Evolutionary conservation across 495 filamentous ascomycete genomes (phyloP), one percentile per base, ranked within the genome.

Genomic region (Baudoinia panamericana): DNA sequence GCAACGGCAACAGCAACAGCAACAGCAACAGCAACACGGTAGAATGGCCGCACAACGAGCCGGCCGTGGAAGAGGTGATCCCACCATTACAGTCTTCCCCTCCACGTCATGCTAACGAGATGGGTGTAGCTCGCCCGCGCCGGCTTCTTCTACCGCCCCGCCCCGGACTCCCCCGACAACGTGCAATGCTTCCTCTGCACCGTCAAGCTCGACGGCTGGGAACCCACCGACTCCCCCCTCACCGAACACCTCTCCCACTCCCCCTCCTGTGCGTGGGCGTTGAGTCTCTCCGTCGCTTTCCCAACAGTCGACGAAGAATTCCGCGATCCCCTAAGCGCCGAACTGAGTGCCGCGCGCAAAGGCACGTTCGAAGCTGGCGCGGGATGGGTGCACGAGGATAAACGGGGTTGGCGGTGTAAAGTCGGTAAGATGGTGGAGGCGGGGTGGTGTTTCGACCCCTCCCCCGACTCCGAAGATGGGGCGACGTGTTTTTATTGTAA

Each of bases 371-470:
- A 55, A 7, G 68, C 66, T 15, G 61, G 61, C 53, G 20, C n/a
- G 1, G 33, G 39, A 4, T 97, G 90, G 90, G 84, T 85, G 1
- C 84, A 95, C 55, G 85, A 94, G 46, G 69, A 68, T 1, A 93
- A 93, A 64, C 73, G 70, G 51, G 85, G 85, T 15, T 92, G 85
- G 83, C 67, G 78, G 33, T 87, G 85, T 59, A 85, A 92, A 56
- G 76, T 76, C 1, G 73, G 84, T 42, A 86, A 85, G 86, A 82
- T 95, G 70, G 80, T 82, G 28, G 80, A 84, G 40, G 82, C 82
- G 5, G 90, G 90, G 12, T 97, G 87, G 84, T 84, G 81, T 56
- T 94, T 87, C 59, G 85, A 83, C 24, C 90, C 90, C 4, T 16
- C 26, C 22, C 34, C 45, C 16, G 47, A 45, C 7, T 85, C 87